phyloP scores from a whole-genome alignment of 179 eudicot species.

The Spinacia oleracea region DNA sequence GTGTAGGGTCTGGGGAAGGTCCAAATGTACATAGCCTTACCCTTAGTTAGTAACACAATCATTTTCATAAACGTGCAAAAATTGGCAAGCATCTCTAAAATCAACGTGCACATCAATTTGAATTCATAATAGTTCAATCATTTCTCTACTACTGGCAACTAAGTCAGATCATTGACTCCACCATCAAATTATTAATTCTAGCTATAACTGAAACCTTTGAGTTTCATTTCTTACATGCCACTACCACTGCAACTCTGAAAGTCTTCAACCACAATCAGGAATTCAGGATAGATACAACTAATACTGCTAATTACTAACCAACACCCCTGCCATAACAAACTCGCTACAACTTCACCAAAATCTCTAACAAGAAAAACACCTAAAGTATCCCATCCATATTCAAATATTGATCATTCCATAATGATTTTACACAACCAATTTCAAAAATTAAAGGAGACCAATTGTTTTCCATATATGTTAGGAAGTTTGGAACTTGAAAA shows the following conservation, averaged over 20 bases:
- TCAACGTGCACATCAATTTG: neutral
- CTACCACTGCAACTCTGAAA: neutral
- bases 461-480: neutral
- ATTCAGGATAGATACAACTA: neutral
- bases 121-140: neutral
- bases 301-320: neutral
- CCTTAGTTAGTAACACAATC: too few species aligned
- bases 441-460: neutral
- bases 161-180: neutral
- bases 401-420: neutral
- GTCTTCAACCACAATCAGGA: neutral
- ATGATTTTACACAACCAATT: neutral
- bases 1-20: too few species aligned
- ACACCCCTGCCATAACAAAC: neutral
- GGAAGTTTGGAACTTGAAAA: slow-evolving; percentile 7
- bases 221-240: neutral
- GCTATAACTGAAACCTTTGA: neutral
- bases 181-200: neutral
- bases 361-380: neutral
- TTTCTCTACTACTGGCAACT: neutral
- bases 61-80: neutral
- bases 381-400: neutral
- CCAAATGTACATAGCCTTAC: too few species aligned
- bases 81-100: neutral
- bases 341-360: neutral